phyloP scores from a whole-genome alignment of 495 filamentous ascomycete species.

The Stereocaulon alpinum region DNA sequence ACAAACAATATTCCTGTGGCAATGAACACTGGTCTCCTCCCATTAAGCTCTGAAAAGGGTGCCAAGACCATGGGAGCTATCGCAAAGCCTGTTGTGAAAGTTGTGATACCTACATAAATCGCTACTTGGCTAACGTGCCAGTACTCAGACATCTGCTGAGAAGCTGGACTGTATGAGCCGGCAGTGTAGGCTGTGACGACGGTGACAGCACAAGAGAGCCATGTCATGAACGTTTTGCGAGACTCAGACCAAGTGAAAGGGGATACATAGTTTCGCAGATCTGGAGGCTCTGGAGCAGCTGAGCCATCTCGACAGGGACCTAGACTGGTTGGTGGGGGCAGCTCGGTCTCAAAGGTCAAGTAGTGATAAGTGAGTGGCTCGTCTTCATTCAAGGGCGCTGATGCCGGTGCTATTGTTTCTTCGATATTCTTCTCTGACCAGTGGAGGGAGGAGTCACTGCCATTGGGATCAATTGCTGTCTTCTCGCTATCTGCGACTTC shows the following conservation, averaged over 20 bases:
- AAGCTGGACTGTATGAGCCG: conserved; percentile 65
- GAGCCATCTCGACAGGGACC: conserved; percentile 27
- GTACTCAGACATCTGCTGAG: conserved; percentile 49
- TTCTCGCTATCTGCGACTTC: background rate
- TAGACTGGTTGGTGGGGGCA: conserved; percentile 48
- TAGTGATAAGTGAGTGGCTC: conserved; percentile 53
- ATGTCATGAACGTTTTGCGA: conserved; percentile 63
- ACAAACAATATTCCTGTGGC: conserved; percentile 59
- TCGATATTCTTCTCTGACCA: background rate
- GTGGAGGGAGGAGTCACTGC: background rate
- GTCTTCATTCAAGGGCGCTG: conserved; percentile 1
- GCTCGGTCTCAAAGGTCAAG: conserved; percentile 57
- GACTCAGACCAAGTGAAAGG: conserved; percentile 64
- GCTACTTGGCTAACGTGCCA: conserved; percentile 55
- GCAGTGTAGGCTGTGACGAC: conserved; percentile 71
- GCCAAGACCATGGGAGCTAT: conserved; percentile 84
- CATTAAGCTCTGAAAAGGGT: conserved; percentile 82
- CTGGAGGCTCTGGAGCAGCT: conserved; percentile 44
- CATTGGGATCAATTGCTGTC: background rate
- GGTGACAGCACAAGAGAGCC: conserved; percentile 65
- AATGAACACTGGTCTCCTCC: conserved; percentile 71
- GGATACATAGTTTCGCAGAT: conserved; percentile 55
- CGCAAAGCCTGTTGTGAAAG: conserved; percentile 75
- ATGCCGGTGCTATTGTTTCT: conserved; percentile 5
- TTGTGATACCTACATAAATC: conserved; percentile 66